phyloP scores from a whole-genome alignment of 768 basidiomycete species.

The Nidularia pulvinata region DNA sequence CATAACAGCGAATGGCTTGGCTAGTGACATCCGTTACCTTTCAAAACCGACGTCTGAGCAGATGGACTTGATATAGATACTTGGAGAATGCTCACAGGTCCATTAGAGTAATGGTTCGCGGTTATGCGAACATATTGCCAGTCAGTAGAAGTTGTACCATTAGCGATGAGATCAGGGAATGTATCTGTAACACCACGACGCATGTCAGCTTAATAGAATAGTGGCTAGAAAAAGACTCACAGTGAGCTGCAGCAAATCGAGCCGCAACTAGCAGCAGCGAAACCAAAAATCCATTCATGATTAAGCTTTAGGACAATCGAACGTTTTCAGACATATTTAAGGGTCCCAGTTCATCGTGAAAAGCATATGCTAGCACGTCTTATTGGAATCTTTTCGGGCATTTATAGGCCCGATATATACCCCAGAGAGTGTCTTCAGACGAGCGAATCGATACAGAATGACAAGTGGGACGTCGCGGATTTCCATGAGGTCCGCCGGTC shows the following conservation, averaged over 20 bases:
- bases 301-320: not conserved
- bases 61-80: not conserved
- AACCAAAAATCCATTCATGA: not conserved
- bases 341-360: not conserved
- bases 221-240: not conserved
- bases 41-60: not conserved
- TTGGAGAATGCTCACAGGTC: constrained; percentile 16
- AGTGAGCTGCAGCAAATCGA: not conserved
- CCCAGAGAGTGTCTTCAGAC: not conserved
- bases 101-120: constrained; percentile 27
- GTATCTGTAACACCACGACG: not conserved
- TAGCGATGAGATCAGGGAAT: not conserved
- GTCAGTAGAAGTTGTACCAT: not conserved
- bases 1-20: constrained; percentile 31
- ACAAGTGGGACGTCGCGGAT: too few species aligned
- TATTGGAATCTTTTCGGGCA: not conserved
- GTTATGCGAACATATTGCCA: constrained; percentile 11
- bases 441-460: too few species aligned
- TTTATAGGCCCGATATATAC: not conserved
- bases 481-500: too few species aligned
- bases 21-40: constrained; percentile 31
- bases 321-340: not conserved
- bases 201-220: not conserved
- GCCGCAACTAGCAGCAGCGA: not conserved
- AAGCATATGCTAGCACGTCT: not conserved